Evolutionary conservation across 225 moss, liverwort and hornwort species (phyloP).

Genomic region (Thuidium tamariscinum): DNA sequence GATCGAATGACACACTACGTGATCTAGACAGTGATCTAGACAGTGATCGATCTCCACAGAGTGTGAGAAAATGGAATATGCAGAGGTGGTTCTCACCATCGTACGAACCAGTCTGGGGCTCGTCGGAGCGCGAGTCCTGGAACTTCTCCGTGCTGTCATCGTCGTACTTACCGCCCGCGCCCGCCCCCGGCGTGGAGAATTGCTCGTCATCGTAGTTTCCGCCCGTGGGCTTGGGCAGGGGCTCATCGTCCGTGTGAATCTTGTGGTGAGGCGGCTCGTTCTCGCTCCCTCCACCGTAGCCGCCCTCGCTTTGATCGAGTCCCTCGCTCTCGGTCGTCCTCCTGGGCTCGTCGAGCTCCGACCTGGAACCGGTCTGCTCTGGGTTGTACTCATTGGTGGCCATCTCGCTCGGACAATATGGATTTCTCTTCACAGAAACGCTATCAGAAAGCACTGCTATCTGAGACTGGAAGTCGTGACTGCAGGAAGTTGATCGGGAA

Average conservation of each 20-base stretch:
- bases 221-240: conserved; percentile 6
- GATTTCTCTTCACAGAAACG: background rate
- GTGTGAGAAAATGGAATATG: too few species aligned
- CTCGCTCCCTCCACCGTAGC: conserved; percentile 14
- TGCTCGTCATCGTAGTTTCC: background rate
- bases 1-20: background rate
- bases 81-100: background rate
- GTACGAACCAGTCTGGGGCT: background rate
- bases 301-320: background rate
- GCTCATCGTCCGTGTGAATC: conserved; percentile 13
- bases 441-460: background rate
- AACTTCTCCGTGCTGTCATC: background rate
- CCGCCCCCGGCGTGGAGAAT: background rate
- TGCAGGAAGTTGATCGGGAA: background rate
- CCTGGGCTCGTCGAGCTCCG: conserved; percentile 24
- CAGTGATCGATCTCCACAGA: too few species aligned
- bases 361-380: background rate
- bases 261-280: conserved; percentile 24
- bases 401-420: background rate
- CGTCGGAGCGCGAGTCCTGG: background rate
- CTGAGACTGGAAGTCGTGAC: background rate
- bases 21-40: too few species aligned
- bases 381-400: background rate
- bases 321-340: background rate
- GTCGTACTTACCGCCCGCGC: background rate